Percentiles rank a stretch among this genome's conserved stretches.
phyloP scores from a whole-genome alignment of 176 grass and related monocot genomes.

The Triticum timopheevii region DNA sequence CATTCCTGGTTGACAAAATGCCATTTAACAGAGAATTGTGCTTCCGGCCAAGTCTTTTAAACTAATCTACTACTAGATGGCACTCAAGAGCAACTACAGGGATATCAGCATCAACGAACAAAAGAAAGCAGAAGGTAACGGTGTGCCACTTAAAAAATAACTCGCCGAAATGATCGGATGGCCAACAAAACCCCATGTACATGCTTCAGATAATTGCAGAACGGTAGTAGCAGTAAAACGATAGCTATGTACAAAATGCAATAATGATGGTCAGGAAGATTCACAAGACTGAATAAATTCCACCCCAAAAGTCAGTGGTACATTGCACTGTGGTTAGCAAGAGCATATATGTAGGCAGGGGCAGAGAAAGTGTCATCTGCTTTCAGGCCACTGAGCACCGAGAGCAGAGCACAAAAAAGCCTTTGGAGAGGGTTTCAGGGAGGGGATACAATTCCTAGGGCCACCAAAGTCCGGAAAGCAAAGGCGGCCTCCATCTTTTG shows the following conservation, averaged over 20 bases:
- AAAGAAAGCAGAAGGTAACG: neutral
- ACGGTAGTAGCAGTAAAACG: neutral
- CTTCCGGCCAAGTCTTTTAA: neutral
- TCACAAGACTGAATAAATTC: neutral
- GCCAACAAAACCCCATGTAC: neutral
- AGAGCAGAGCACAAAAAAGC: neutral
- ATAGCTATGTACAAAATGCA: neutral
- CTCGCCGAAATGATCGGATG: neutral
- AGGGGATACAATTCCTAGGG: conserved; percentile 40
- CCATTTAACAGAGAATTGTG: neutral
- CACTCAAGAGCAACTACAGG: neutral
- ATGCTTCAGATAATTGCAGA: neutral
- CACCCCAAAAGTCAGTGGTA: neutral
- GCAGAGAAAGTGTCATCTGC: neutral
- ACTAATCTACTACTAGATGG: neutral
- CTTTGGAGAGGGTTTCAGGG: neutral
- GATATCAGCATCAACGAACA: neutral
- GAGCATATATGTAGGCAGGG: neutral
- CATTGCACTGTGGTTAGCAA: neutral
- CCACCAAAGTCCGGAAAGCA: conserved; percentile 24
- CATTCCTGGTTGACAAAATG: neutral
- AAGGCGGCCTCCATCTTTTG: neutral
- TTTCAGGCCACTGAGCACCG: neutral
- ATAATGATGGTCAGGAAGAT: neutral
- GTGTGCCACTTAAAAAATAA: neutral